These are phyloP conservation scores for Scedosporium dehoogii DNA, from an alignment of 2,329 filamentous ascomycete species.

Conservation along the genomic window DNA sequence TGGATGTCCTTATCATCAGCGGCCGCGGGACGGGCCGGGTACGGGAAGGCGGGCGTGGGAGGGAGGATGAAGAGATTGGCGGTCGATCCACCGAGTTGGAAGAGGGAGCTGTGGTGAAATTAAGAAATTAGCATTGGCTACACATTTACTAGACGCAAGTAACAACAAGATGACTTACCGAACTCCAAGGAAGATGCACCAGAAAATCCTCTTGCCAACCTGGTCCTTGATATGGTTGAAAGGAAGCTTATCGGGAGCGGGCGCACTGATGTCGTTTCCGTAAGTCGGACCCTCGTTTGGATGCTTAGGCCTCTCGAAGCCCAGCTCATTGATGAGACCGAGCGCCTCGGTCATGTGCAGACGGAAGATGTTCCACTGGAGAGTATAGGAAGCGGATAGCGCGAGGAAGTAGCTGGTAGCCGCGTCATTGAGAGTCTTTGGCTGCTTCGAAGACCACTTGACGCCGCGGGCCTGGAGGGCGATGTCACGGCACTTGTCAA, in stretches of 20 bases:
- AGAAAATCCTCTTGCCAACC: constrained; percentile 71
- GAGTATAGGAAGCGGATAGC: constrained; percentile 55
- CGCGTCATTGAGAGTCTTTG: constrained; percentile 42
- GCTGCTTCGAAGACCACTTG: constrained; percentile 35
- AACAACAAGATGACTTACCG: constrained; percentile 32
- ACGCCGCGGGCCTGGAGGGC: constrained; percentile 57
- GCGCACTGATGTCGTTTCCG: constrained; percentile 27
- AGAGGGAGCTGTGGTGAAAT: constrained; percentile 48
- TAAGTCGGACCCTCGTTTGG: constrained; percentile 27
- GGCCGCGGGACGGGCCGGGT: constrained; percentile 70
- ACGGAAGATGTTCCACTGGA: constrained; percentile 56
- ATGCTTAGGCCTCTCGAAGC: constrained; percentile 48
- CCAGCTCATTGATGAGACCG: constrained; percentile 57
- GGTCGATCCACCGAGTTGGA: constrained; percentile 64
- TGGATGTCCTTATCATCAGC: constrained; percentile 78
- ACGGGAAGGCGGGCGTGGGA: constrained; percentile 62
- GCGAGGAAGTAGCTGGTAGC: constrained; percentile 70
- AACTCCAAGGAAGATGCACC: constrained; percentile 68
- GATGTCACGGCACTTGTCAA: constrained; percentile 61
- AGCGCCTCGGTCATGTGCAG: constrained; percentile 66
- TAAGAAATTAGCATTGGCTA: background rate
- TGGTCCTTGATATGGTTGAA: constrained; percentile 65
- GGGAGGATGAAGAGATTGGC: constrained; percentile 67
- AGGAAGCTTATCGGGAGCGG: constrained; percentile 26
- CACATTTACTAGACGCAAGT: background rate